phyloP scores from a whole-genome alignment of 805 yeast genomes.

The Kluyveromyces siamensis region DNA sequence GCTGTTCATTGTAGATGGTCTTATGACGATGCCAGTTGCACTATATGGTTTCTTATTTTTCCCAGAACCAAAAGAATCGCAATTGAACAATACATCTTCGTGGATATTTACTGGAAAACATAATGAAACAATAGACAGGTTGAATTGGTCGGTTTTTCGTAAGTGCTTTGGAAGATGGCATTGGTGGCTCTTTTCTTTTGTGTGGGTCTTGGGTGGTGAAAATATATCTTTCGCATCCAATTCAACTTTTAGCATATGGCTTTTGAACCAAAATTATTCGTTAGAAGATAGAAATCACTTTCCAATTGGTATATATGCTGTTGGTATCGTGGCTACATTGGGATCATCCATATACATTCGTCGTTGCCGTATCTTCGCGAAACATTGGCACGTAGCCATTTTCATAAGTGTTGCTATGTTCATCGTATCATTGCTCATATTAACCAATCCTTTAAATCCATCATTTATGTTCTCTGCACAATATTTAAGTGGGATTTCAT shows the following conservation, averaged over 20 bases:
- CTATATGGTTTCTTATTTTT: slow-evolving; percentile 47
- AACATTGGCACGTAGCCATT: slow-evolving; percentile 44
- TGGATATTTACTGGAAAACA: slow-evolving; percentile 31
- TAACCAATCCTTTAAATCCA: slow-evolving; percentile 32
- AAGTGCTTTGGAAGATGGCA: slow-evolving; percentile 47
- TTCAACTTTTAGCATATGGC: slow-evolving; percentile 40
- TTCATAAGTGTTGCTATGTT: slow-evolving; percentile 36
- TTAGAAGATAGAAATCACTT: slow-evolving; percentile 39
- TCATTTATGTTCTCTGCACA: slow-evolving; percentile 43
- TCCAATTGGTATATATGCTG: slow-evolving; percentile 48
- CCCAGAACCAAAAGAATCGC: slow-evolving; percentile 48
- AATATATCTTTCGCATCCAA: slow-evolving; percentile 39
- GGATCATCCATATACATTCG: slow-evolving; percentile 37
- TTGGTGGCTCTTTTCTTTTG: slow-evolving; percentile 43
- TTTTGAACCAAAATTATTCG: slow-evolving; percentile 33
- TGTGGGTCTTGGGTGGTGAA: slow-evolving; percentile 45
- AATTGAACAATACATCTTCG: slow-evolving; percentile 20
- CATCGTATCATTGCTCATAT: slow-evolving; percentile 39
- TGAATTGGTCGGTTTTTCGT: slow-evolving; percentile 32
- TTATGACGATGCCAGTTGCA: slow-evolving; percentile 49
- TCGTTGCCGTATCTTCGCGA: slow-evolving; percentile 30
- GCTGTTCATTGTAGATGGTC: slow-evolving; percentile 56
- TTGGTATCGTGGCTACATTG: slow-evolving; percentile 40
- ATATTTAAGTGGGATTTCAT: slow-evolving; percentile 44
- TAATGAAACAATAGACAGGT: slow-evolving; percentile 30